A percentile compares a stretch with the other conserved stretches of the same genome.
These are phyloP conservation scores for Pseudophaeomoniella oleicola DNA, from an alignment of 2,329 filamentous ascomycete species.

Conservation along the genomic window DNA sequence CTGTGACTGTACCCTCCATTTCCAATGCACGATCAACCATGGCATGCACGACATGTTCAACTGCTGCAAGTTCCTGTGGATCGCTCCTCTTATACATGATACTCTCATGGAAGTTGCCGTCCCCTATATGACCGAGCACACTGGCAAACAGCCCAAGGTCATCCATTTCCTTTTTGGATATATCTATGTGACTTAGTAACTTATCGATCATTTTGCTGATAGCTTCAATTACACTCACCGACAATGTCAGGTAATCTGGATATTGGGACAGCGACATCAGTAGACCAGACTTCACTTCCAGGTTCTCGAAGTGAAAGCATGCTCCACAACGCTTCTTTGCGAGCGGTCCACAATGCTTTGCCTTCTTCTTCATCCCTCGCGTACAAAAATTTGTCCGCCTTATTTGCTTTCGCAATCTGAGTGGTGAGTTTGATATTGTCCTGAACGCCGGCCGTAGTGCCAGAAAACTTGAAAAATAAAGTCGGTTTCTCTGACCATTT, in stretches of 20 bases:
- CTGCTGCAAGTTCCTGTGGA: conserved; percentile 55
- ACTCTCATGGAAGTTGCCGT: conserved; percentile 88
- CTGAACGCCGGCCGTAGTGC: conserved; percentile 55
- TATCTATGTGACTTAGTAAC: conserved; percentile 37
- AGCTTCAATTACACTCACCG: conserved; percentile 23
- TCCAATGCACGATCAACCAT: conserved; percentile 85
- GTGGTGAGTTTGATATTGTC: conserved; percentile 62
- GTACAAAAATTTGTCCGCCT: conserved; percentile 57
- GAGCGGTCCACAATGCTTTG: conserved; percentile 64
- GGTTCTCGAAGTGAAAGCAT: conserved; percentile 51
- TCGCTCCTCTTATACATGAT: conserved; percentile 72
- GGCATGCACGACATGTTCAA: conserved; percentile 68
- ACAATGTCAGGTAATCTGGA: conserved; percentile 48
- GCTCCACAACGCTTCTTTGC: conserved; percentile 75
- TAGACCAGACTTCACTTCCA: conserved; percentile 63
- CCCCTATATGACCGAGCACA: conserved; percentile 79
- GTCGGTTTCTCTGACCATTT: conserved; percentile 60
- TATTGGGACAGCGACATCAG: conserved; percentile 74
- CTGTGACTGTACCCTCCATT: conserved; percentile 58
- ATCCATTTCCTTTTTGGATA: conserved; percentile 80
- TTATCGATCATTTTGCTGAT: neutral
- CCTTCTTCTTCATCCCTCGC: conserved; percentile 56
- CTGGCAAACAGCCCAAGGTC: conserved; percentile 74
- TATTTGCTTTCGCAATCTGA: conserved; percentile 48
- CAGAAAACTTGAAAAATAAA: conserved; percentile 73